Conservation (phyloP, 495 filamentous ascomycete genomes). For the Aspergillus coremiiformis region DNA sequence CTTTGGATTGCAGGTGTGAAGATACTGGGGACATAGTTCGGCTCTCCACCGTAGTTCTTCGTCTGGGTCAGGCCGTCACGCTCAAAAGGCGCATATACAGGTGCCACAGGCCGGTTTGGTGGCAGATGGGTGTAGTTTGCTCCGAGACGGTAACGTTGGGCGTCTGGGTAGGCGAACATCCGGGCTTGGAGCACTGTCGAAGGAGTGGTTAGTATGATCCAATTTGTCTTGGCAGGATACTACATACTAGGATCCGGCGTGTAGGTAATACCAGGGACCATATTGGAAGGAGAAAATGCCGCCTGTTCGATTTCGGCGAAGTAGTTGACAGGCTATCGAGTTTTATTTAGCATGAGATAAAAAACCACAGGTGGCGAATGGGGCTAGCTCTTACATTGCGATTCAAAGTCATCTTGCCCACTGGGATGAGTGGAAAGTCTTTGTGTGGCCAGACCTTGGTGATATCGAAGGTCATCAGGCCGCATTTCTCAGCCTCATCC, state of each 20-base stretch:
- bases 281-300: conserved; percentile 43
- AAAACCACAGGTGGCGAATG: background rate
- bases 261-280: conserved; percentile 41
- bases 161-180: conserved; percentile 64
- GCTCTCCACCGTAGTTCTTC: conserved; percentile 57
- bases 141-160: conserved; percentile 59
- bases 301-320: conserved; percentile 46
- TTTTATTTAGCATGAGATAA: background rate
- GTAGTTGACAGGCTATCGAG: conserved; percentile 36
- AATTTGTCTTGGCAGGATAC: too few species aligned
- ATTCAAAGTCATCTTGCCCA: conserved; percentile 37
- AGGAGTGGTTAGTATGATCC: conserved; percentile 5
- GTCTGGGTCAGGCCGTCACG: conserved; percentile 60
- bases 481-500: conserved; percentile 25
- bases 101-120: conserved; percentile 27
- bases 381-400: conserved; percentile 20
- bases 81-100: conserved; percentile 61
- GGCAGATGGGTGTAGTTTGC: conserved; percentile 58
- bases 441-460: conserved; percentile 39
- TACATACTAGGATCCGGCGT: conserved; percentile 38
- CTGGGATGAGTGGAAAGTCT: conserved; percentile 34
- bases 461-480: conserved; percentile 35
- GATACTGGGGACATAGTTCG: conserved; percentile 53
- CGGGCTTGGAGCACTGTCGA: conserved; percentile 54
- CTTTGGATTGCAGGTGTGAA: conserved; percentile 11